A percentile compares a stretch with the other conserved stretches of the same genome.
Evolutionary conservation across 148 eudicot genomes (phyloP).

Genomic region (Persicaria tinctoria): DNA sequence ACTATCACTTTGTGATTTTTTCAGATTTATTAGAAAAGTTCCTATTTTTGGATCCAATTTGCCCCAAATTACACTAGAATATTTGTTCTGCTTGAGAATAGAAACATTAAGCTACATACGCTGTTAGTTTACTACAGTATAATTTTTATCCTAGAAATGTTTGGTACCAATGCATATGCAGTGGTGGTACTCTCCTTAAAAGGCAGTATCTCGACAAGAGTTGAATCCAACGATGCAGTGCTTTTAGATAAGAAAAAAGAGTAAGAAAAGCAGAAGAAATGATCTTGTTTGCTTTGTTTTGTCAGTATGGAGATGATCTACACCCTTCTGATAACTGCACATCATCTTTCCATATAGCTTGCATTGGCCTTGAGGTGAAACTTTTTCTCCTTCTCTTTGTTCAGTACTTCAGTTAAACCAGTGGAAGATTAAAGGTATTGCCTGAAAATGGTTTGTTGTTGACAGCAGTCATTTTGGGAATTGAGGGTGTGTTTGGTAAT

Average conservation of each 20-base stretch:
- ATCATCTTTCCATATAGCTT: slow-evolving; percentile 34
- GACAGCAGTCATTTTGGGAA: too few relatives aligned
- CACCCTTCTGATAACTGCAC: slow-evolving; percentile 41
- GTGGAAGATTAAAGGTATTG: neutral
- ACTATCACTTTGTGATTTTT: too few relatives aligned
- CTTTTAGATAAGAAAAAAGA: slow-evolving; percentile 18
- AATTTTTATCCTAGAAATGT: too few relatives aligned
- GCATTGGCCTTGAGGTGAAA: slow-evolving; percentile 35
- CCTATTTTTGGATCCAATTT: too few relatives aligned
- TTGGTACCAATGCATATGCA: too few relatives aligned
- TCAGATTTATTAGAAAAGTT: too few relatives aligned
- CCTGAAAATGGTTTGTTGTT: neutral
- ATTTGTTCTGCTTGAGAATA: too few relatives aligned
- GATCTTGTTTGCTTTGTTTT: slow-evolving; percentile 43
- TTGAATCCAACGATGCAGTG: slow-evolving; percentile 16
- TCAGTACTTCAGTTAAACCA: neutral
- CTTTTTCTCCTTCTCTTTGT: neutral
- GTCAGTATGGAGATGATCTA: slow-evolving; percentile 42
- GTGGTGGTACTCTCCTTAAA: neutral
- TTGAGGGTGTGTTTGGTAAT: too few relatives aligned
- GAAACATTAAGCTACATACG: too few relatives aligned
- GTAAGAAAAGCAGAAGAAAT: slow-evolving; percentile 20
- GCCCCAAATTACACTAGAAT: too few relatives aligned
- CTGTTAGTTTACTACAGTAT: too few relatives aligned
- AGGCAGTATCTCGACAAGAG: slow-evolving; percentile 22